A percentile compares a stretch with the other conserved stretches of the same genome.
phyloP scores from a whole-genome alignment of 257 asterid species.

The Perilla frutescens region DNA sequence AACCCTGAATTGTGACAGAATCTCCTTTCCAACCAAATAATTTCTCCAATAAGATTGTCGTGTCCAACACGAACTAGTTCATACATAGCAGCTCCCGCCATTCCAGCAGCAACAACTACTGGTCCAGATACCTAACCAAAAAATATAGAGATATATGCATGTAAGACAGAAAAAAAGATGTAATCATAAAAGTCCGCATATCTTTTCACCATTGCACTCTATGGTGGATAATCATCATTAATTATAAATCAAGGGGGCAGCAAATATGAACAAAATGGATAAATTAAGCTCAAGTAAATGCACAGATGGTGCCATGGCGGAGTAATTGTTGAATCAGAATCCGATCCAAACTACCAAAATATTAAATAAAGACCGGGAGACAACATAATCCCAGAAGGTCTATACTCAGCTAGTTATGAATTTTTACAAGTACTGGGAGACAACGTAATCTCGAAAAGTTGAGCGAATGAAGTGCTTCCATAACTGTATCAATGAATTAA shows the following conservation, averaged over 20 bases:
- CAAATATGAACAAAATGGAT: constrained; percentile 17
- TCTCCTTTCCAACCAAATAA: constrained; percentile 98
- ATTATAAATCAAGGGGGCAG: neutral
- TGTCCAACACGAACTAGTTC: constrained; percentile 98
- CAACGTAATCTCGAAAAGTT: too few relatives aligned
- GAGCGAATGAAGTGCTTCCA: too few relatives aligned
- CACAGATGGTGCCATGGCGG: neutral
- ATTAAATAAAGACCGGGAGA: too few relatives aligned
- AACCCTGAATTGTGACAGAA: constrained; percentile 99
- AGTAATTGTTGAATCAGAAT: constrained; percentile 12
- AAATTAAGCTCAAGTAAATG: constrained; percentile 18
- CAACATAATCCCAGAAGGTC: too few relatives aligned
- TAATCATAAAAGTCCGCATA: neutral
- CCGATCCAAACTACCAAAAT: constrained; percentile 31
- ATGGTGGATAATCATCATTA: neutral
- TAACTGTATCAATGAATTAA: too few relatives aligned
- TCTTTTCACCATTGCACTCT: neutral
- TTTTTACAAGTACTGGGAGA: too few relatives aligned
- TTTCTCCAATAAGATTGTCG: constrained; percentile 96
- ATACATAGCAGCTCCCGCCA: constrained; percentile 99
- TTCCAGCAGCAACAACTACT: constrained; percentile 98
- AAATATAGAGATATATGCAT: neutral
- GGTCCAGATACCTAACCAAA: constrained; percentile 88
- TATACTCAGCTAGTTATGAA: too few relatives aligned
- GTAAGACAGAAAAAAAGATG: constrained; percentile 14